A percentile compares a stretch with the other conserved stretches of the same genome.
These are phyloP conservation scores for Hypoxylon sp. DNA, from an alignment of 2,329 filamentous ascomycete species.

Conservation along the genomic window DNA sequence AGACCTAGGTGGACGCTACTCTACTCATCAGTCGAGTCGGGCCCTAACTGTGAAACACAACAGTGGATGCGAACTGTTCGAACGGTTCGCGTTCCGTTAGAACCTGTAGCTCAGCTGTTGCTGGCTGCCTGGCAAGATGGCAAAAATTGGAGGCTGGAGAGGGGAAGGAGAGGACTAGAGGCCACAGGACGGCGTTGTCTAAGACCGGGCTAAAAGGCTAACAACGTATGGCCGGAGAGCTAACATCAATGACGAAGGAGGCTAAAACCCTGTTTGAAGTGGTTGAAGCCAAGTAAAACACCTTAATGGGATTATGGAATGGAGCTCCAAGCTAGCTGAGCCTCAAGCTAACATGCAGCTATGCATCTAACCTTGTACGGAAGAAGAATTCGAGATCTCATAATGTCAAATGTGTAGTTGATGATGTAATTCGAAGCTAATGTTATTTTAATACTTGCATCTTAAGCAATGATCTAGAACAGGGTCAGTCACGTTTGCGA, in stretches of 20 bases:
- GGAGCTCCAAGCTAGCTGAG: constrained; percentile 16
- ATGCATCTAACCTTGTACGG: constrained; percentile 3
- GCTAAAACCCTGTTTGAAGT: constrained; percentile 30
- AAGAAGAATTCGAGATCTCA: constrained; percentile 16
- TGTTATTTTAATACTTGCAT: constrained; percentile 14
- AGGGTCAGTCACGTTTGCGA: constrained; percentile 22
- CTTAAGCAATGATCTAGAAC: constrained; percentile 7
- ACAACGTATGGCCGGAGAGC: constrained; percentile 19
- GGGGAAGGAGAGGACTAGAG: constrained; percentile 9
- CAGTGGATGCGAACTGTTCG: no score
- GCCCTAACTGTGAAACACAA: constrained; percentile 24
- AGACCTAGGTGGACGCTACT: constrained; percentile 12
- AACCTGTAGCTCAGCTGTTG: constrained; percentile 19
- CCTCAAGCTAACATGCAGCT: constrained; percentile 18
- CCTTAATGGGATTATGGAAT: constrained; percentile 15
- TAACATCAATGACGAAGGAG: constrained; percentile 48
- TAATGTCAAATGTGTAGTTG: constrained; percentile 28
- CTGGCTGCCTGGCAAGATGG: constrained; percentile 2
- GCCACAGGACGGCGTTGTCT: constrained; percentile 11
- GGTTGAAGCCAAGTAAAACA: constrained; percentile 8
- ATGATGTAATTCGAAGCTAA: constrained; percentile 38
- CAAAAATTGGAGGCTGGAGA: background rate
- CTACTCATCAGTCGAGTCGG: constrained; percentile 8
- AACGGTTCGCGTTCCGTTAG: constrained; percentile 8
- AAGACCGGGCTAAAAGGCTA: constrained; percentile 28